Conservation (phyloP, 257 asterid genomes). For the Capsicum baccatum region DNA sequence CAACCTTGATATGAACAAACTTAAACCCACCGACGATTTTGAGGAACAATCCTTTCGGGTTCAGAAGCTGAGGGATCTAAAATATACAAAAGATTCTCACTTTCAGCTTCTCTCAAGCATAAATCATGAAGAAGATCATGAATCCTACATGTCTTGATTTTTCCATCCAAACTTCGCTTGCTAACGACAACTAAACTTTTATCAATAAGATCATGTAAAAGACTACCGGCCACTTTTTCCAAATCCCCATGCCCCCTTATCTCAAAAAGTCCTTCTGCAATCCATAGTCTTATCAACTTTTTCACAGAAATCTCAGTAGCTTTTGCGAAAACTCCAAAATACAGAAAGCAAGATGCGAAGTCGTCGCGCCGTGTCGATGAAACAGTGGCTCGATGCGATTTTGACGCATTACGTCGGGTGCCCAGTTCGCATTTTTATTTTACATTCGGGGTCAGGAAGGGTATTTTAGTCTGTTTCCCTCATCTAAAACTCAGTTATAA, state of each 20-base stretch:
- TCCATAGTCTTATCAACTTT: background rate
- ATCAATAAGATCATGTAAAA: background rate
- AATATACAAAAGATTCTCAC: background rate
- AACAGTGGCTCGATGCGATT: too few relatives aligned
- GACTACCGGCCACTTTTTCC: background rate
- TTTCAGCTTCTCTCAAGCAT: background rate
- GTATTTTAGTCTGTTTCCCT: too few relatives aligned
- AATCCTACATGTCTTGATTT: background rate
- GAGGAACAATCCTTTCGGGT: background rate
- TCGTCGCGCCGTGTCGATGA: too few relatives aligned
- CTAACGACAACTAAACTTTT: background rate
- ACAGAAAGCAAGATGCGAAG: background rate
- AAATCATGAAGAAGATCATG: conserved; percentile 6
- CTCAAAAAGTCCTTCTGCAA: background rate
- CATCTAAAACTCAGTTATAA: too few relatives aligned
- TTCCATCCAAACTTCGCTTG: background rate
- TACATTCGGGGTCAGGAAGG: too few relatives aligned
- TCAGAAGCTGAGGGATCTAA: background rate
- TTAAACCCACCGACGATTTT: background rate
- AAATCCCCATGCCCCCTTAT: background rate
- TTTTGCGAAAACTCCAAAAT: conserved; percentile 1
- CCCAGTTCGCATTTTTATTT: too few relatives aligned
- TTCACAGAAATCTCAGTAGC: conserved; percentile 8
- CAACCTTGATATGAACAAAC: background rate
- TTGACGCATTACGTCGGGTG: too few relatives aligned